phyloP scores from a whole-genome alignment of 805 yeast genomes.

The Saccharomycopsis sp. region DNA sequence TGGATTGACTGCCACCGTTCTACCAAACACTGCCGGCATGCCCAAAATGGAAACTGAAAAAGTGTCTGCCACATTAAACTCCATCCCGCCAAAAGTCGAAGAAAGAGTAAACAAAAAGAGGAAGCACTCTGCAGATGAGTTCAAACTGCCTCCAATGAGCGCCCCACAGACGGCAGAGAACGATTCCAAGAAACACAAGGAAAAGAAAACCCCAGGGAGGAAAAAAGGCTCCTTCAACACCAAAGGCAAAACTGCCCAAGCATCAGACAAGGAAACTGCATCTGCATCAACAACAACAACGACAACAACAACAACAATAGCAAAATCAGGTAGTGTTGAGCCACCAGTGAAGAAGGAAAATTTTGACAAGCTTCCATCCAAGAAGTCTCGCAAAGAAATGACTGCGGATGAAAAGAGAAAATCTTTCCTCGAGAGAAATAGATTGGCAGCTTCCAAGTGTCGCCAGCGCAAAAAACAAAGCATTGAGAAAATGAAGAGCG shows the following conservation, averaged over 20 bases:
- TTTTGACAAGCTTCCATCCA: conserved; percentile 21
- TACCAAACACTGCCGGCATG: too few relatives aligned
- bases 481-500: conserved; percentile 73
- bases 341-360: conserved; percentile 21
- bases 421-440: conserved; percentile 76
- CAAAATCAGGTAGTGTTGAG: too few relatives aligned
- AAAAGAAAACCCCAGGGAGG: background rate
- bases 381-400: conserved; percentile 40
- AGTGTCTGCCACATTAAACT: too few relatives aligned
- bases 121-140: too few relatives aligned
- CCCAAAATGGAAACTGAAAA: too few relatives aligned
- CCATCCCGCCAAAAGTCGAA: too few relatives aligned
- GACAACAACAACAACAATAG: conserved; percentile 1
- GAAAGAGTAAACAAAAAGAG: too few relatives aligned
- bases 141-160: too few relatives aligned
- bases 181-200: conserved; percentile 3
- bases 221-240: too few relatives aligned
- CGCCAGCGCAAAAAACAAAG: conserved; percentile 89
- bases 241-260: conserved; percentile 6
- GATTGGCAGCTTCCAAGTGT: conserved; percentile 94
- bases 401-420: conserved; percentile 69
- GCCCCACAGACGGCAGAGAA: too few relatives aligned
- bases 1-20: too few relatives aligned
- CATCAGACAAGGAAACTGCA: conserved; percentile 1
- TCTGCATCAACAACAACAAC: conserved; percentile 1